phyloP scores from a whole-genome alignment of 2,329 filamentous ascomycete species.

The Cladosporium sp. region DNA sequence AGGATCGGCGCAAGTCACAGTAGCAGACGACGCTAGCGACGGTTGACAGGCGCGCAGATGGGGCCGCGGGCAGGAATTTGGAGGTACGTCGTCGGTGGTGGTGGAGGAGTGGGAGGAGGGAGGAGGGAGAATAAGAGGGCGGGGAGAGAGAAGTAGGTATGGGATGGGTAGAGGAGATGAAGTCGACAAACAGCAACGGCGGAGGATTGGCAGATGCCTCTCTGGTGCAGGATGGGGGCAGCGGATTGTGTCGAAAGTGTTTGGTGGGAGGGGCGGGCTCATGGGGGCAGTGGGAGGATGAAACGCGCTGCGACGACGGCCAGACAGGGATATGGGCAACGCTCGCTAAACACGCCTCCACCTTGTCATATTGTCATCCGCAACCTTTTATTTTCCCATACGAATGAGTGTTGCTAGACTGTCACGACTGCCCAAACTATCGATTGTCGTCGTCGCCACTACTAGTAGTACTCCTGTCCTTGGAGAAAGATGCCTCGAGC shows the following conservation, averaged over 20 bases:
- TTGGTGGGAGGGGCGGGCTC: background rate
- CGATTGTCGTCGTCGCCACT: no score
- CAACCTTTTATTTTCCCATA: no score
- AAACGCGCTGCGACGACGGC: background rate
- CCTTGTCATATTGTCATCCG: no score
- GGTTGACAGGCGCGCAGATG: conserved; percentile 11
- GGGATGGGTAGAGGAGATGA: no score
- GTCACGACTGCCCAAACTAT: no score
- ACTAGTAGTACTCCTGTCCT: no score
- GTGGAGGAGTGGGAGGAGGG: background rate
- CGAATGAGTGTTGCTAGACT: no score
- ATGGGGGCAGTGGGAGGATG: background rate
- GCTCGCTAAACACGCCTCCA: background rate
- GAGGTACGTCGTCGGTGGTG: conserved; percentile 5
- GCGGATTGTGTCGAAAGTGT: no score
- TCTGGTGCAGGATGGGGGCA: no score
- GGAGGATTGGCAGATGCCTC: background rate
- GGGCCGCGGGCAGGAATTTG: conserved; percentile 5
- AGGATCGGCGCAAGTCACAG: background rate
- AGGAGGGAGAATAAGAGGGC: background rate
- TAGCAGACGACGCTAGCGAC: conserved; percentile 9
- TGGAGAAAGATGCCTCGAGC: no score
- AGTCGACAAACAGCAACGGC: no score
- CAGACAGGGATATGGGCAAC: background rate
- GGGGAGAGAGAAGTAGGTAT: no score